Base-by-base conservation (phyloP, 2,329 filamentous ascomycete species). In the Monilinia laxa region DNA sequence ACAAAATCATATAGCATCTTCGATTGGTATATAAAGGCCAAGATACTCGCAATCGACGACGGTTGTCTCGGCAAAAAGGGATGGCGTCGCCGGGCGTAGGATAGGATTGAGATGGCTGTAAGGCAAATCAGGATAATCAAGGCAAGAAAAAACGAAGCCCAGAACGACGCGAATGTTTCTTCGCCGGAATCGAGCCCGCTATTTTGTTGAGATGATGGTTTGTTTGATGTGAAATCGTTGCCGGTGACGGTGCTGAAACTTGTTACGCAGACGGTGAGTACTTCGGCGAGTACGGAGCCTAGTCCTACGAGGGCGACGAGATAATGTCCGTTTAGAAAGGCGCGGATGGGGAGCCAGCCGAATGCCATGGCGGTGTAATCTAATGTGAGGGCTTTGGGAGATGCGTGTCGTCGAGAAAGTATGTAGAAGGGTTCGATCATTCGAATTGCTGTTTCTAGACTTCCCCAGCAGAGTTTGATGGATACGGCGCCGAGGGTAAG, bases 1-100 rank as follows among this genome's bases (percentile, higher is more conserved):
- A 91, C 87, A 76, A 93, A 93, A 73, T 87, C 85, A 69, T 87
- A 87, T 56, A 93, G 79, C 90, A 93, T 93, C 78, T 90, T 90
- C 76, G 85, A 89, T 78, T 92, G 90, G 77, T 93, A 88, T 68
- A 93, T 90, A 74, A 90, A 93, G 0, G 89, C 90, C 64, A 94
- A 81, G 64, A 93, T 85, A 54, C 85, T 88, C 1, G 90, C 87
- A 71, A 94, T 93, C 25, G 90, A 92, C 3, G 31, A 38, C 4
- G 90, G 90, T 79, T 93, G 89, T 5, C 91, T 85, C 1, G 91
- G 91, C 66, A 93, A 80, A 76, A 93, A 93, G 2, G 90, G 85
- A 65, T 87, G 85, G 0, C 87, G 82, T 18, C 90, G 85, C 1
- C 85, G 83, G 23, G 81, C 67, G 73, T 90, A 89, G 23, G 90